Conservation (phyloP, 495 filamentous ascomycete genomes). For the Immersiella caudata region DNA sequence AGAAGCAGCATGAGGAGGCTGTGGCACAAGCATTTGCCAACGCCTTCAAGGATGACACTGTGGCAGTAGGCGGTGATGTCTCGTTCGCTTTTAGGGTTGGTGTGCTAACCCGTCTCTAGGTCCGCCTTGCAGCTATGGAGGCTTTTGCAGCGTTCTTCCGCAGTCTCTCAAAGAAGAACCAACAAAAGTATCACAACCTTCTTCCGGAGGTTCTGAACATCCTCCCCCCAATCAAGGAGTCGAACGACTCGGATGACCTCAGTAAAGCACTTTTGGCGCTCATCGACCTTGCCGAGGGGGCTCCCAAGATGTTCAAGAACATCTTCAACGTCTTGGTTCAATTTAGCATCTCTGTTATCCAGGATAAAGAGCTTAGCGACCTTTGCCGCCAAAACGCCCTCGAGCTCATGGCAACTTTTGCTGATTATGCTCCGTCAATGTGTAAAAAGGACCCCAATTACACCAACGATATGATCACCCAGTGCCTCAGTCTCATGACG, state of each 20-base stretch:
- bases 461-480: constrained; percentile 95
- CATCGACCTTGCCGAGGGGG: constrained; percentile 89
- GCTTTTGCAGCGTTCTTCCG: constrained; percentile 96
- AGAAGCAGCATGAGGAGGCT: constrained; percentile 87
- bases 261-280: constrained; percentile 85
- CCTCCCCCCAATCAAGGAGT: constrained; percentile 87
- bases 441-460: constrained; percentile 91
- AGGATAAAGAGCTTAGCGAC: constrained; percentile 92
- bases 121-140: constrained; percentile 91
- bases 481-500: constrained; percentile 99
- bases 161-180: constrained; percentile 80
- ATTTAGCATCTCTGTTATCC: constrained; percentile 89
- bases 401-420: constrained; percentile 97
- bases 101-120: constrained; percentile 45
- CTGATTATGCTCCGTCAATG: constrained; percentile 89
- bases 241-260: constrained; percentile 83
- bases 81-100: neutral
- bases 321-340: constrained; percentile 88
- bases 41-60: constrained; percentile 87
- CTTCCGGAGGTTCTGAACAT: constrained; percentile 90
- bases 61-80: constrained; percentile 58
- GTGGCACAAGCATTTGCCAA: constrained; percentile 82
- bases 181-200: constrained; percentile 81
- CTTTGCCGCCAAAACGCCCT: constrained; percentile 90
- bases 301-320: constrained; percentile 94